Percentiles rank a stretch among this genome's conserved stretches.
Conservation (phyloP, 2,329 filamentous ascomycete species). For the Venturia nashicola region DNA sequence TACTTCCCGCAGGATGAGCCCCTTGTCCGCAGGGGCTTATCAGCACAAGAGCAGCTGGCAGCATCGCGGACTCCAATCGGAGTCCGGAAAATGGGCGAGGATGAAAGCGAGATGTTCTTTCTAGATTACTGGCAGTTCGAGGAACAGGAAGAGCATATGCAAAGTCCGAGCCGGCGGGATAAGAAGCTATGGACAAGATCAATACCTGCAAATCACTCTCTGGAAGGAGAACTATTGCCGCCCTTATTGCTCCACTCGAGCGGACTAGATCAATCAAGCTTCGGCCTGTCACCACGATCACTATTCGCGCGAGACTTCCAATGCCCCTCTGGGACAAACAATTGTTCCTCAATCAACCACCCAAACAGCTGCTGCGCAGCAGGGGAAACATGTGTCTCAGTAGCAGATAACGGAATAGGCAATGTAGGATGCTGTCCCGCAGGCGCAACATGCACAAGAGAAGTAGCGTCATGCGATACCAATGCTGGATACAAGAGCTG, state of each 20-base stretch:
- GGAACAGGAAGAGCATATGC: slow-evolving; percentile 13
- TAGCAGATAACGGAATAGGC: slow-evolving; percentile 50
- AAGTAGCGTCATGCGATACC: slow-evolving; percentile 46
- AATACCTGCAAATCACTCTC: slow-evolving; percentile 4
- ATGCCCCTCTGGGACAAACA: slow-evolving; percentile 54
- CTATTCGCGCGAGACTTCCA: slow-evolving; percentile 41
- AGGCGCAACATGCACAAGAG: slow-evolving; percentile 50
- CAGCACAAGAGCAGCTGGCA: slow-evolving; percentile 26
- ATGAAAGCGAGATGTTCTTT: slow-evolving; percentile 63
- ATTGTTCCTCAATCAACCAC: slow-evolving; percentile 51
- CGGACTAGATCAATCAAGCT: neutral
- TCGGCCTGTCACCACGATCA: neutral
- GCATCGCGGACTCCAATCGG: slow-evolving; percentile 38
- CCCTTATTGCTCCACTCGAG: slow-evolving; percentile 11
- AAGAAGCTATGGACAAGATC: slow-evolving; percentile 8
- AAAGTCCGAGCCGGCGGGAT: slow-evolving; percentile 12
- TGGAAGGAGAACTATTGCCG: slow-evolving; percentile 1
- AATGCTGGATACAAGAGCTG: slow-evolving; percentile 52
- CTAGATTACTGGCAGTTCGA: slow-evolving; percentile 49
- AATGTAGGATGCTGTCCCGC: slow-evolving; percentile 64
- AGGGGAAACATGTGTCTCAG: slow-evolving; percentile 53
- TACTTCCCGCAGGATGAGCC: slow-evolving; percentile 36
- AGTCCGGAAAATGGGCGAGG: slow-evolving; percentile 58
- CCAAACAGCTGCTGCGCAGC: slow-evolving; percentile 61
- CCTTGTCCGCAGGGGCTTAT: slow-evolving; percentile 28